A percentile compares a stretch with the other conserved stretches of the same genome.
Evolutionary conservation across 805 yeast genomes (phyloP).

Genomic region (Lipomyces kockii): DNA sequence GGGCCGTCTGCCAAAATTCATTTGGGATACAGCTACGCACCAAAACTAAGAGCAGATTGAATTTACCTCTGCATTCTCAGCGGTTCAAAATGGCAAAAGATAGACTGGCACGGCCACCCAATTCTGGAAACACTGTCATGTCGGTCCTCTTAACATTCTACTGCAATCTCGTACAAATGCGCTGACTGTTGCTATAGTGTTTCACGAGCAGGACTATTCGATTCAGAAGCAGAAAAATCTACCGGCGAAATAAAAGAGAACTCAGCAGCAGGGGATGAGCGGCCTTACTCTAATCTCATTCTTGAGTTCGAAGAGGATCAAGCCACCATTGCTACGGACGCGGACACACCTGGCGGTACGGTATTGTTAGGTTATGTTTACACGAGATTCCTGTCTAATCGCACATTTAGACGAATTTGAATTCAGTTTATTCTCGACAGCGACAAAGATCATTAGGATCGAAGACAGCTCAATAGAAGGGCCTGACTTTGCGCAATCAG

Average conservation of each 20-base stretch:
- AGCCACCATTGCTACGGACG: neutral
- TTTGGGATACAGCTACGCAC: no score
- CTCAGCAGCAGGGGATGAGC: neutral
- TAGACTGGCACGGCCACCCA: constrained; percentile 2
- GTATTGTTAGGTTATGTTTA: neutral
- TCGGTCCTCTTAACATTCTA: neutral
- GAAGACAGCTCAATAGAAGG: constrained; percentile 12
- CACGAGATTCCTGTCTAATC: neutral
- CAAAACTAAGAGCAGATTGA: neutral
- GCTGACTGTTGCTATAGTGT: constrained; percentile 3
- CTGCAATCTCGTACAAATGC: neutral
- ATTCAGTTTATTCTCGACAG: constrained; percentile 27
- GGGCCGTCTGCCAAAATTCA: no score
- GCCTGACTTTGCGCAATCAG: constrained; percentile 3
- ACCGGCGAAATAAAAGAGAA: neutral
- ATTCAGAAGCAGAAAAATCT: neutral
- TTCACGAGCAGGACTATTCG: neutral
- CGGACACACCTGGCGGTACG: neutral
- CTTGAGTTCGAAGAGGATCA: constrained; percentile 4
- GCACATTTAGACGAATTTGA: constrained; percentile 23
- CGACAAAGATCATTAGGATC: constrained; percentile 15
- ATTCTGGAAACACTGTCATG: neutral
- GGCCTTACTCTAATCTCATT: neutral
- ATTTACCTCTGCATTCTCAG: neutral
- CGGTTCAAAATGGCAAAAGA: neutral